Evolutionary conservation across 164 flowering plant genomes (phyloP).

Genomic region (Piper betle): DNA sequence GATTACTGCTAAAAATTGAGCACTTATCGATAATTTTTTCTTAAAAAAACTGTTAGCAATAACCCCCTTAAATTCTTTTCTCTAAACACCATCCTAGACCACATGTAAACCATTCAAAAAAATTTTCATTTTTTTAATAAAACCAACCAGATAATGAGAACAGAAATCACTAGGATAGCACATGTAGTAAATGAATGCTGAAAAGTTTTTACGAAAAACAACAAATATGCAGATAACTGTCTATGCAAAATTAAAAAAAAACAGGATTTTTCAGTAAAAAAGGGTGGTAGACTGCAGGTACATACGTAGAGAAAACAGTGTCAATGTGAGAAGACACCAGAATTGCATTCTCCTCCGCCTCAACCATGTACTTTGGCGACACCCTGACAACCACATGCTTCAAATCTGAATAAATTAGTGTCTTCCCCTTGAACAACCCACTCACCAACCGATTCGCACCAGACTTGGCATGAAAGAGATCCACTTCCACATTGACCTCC

Average conservation of each 20-base stretch:
- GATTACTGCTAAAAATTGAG: too few relatives aligned
- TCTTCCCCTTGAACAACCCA: constrained; percentile 73
- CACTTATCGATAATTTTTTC: too few relatives aligned
- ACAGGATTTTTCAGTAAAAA: neutral
- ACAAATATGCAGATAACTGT: too few relatives aligned
- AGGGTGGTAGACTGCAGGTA: constrained; percentile 9
- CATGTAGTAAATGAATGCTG: too few relatives aligned
- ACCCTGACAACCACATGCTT: constrained; percentile 64
- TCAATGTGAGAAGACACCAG: constrained; percentile 94
- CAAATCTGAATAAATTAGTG: constrained; percentile 79
- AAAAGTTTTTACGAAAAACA: neutral
- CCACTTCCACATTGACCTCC: constrained; percentile 91
- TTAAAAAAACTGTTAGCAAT: too few relatives aligned
- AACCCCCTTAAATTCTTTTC: too few relatives aligned
- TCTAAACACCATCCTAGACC: too few relatives aligned
- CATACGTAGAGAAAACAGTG: constrained; percentile 85
- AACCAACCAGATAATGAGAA: too few relatives aligned
- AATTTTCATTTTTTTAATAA: too few relatives aligned
- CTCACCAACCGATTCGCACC: constrained; percentile 58
- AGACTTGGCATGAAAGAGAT: constrained; percentile 50
- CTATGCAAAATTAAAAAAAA: neutral
- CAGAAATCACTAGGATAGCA: too few relatives aligned
- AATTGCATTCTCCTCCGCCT: constrained; percentile 71
- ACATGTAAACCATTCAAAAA: too few relatives aligned
- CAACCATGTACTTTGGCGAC: constrained; percentile 57